Evolutionary conservation across 495 filamentous ascomycete genomes (phyloP).

Genomic region (Penicillium robsamsonii): DNA sequence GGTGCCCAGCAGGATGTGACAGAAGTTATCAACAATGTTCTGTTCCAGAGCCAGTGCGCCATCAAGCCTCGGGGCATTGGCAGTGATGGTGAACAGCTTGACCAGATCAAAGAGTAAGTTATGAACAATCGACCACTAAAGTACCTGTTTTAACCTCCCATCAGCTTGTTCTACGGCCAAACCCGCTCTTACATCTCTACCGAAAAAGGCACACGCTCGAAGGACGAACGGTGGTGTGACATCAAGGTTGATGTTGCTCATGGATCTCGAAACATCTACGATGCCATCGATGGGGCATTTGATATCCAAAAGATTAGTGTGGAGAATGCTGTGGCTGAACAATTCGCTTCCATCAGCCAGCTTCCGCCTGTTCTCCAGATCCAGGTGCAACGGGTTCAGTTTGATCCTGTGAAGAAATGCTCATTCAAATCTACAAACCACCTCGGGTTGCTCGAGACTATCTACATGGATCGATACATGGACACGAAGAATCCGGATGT

Average conservation of each 20-base stretch:
- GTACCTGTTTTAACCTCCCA: slow-evolving; percentile 21
- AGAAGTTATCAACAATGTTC: slow-evolving; percentile 88
- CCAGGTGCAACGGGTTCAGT: slow-evolving; percentile 78
- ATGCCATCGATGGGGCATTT: slow-evolving; percentile 80
- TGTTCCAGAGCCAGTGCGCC: slow-evolving; percentile 85
- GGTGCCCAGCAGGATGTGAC: slow-evolving; percentile 85
- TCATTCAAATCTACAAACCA: slow-evolving; percentile 77
- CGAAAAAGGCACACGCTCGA: slow-evolving; percentile 42
- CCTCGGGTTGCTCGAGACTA: slow-evolving; percentile 66
- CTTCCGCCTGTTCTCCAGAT: slow-evolving; percentile 86
- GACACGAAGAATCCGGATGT: slow-evolving; percentile 60
- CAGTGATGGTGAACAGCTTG: slow-evolving; percentile 69
- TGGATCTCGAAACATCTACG: slow-evolving; percentile 67
- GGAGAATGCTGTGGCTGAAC: slow-evolving; percentile 58
- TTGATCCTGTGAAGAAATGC: slow-evolving; percentile 55
- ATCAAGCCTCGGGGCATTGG: slow-evolving; percentile 64
- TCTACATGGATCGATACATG: slow-evolving; percentile 90
- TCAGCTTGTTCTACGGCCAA: slow-evolving; percentile 59
- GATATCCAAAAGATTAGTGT: slow-evolving; percentile 72
- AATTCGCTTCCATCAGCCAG: slow-evolving; percentile 71
- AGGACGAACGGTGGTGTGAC: slow-evolving; percentile 59
- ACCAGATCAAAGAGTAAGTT: slow-evolving; percentile 66
- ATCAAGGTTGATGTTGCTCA: slow-evolving; percentile 63
- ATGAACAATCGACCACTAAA: not conserved
- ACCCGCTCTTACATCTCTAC: slow-evolving; percentile 54